Base-by-base conservation (phyloP, 306 rosid species). In the Citrullus mucosospermus region DNA sequence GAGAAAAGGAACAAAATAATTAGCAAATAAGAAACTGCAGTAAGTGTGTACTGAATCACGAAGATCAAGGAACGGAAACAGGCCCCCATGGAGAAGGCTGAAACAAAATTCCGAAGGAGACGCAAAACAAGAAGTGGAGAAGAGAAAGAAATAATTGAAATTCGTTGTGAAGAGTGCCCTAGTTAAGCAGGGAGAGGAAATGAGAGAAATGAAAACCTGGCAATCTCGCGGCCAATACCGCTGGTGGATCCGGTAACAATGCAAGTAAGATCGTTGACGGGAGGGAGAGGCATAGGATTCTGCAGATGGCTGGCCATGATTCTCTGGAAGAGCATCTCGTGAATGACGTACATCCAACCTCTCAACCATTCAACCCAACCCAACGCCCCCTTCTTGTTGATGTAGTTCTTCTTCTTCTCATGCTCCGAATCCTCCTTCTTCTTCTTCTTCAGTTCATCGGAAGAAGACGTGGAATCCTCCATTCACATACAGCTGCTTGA, bases 181-280 rank as follows among this genome's bases (percentile, higher is more conserved):
- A n/a, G 79, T 20, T 5, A 55, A 73, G 36, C 55, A 77, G 14
- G 46, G 16, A 38, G 20, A 36, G 4, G 9, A 38, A 68, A 39
- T 17, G 50, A 51, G 18, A 61, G 1, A 43, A 20, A 36, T 30
- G 55, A 8, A 18, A 59, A 93, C 98, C 98, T 91, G 16, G 98
- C 98, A 62, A 89, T 95, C 91, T 95, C 92, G 46, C 87, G 88
- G 83, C 98, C 98, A 48, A 95, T 95, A 79, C 98, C 98, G 60
- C 98, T 95, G 78, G 98, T 95, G 73, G 98, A 90, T 62, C 98
- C 98, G 18, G 97, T 95, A 80, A 92, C 97, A 76, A 95, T 85
- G 91, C 93, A 88, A 53, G 96, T 88, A 78, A 92, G 88, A 28
- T 92, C 95, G 62, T 89, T 87, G 78, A 89, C 25, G 5, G 96